Conservation (phyloP, 768 basidiomycete genomes). For the Podaxis sp. region DNA sequence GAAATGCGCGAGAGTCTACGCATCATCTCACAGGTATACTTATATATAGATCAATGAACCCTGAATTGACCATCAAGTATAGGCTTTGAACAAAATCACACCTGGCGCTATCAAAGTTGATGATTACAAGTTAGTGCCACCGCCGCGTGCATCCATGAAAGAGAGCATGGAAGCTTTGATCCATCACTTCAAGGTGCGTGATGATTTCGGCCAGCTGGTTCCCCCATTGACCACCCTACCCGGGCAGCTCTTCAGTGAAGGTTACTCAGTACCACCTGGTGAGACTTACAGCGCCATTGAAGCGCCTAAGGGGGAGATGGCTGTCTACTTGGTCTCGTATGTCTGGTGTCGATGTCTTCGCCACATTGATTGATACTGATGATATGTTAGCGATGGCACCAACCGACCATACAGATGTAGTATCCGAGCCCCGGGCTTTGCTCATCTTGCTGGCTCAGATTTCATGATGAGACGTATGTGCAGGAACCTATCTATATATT, state of each 20-base stretch:
- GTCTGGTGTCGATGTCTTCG: constrained; percentile 30
- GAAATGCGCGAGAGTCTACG: constrained; percentile 94
- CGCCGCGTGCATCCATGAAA: constrained; percentile 97
- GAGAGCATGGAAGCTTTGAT: constrained; percentile 98
- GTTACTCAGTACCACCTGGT: constrained; percentile 93
- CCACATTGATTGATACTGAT: neutral
- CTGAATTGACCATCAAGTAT: neutral
- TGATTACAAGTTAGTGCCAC: constrained; percentile 96
- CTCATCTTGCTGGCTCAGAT: constrained; percentile 93
- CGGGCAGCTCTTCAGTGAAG: constrained; percentile 86
- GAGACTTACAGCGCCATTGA: constrained; percentile 98
- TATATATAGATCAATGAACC: neutral
- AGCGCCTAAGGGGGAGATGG: constrained; percentile 99
- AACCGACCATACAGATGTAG: constrained; percentile 97
- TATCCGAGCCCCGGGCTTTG: constrained; percentile 96
- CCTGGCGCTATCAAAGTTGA: constrained; percentile 91
- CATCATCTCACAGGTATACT: constrained; percentile 71
- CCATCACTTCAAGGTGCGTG: constrained; percentile 90
- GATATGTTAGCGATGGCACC: constrained; percentile 70
- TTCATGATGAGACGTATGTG: constrained; percentile 95
- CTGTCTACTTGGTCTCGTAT: constrained; percentile 93
- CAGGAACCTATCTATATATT: constrained; percentile 9
- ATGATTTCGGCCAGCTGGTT: neutral
- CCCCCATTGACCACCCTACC: neutral
- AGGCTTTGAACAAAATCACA: constrained; percentile 95